phyloP scores from a whole-genome alignment of 306 rosid genomes.

The Acacia acuminata region DNA sequence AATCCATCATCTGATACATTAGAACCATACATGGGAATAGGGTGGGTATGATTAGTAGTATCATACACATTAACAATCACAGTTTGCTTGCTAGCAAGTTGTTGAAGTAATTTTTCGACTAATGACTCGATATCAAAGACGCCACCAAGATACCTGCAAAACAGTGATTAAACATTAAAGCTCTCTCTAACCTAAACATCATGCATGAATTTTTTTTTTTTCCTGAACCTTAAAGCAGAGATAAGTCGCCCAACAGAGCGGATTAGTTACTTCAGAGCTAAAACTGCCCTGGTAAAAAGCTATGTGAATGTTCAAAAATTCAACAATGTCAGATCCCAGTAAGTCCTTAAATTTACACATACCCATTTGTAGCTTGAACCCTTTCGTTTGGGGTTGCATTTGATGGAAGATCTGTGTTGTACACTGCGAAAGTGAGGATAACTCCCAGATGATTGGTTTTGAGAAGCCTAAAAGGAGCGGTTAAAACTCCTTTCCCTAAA shows the following conservation, averaged over 20 bases:
- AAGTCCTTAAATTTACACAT: conserved; percentile 27
- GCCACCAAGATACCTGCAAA: conserved; percentile 94
- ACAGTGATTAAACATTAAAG: conserved; percentile 18
- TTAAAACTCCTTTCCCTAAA: conserved; percentile 91
- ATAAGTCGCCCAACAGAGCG: neutral
- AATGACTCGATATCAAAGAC: conserved; percentile 91
- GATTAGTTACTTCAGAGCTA: conserved; percentile 1
- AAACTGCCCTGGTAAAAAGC: neutral
- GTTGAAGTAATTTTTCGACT: conserved; percentile 95
- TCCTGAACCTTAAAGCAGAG: neutral
- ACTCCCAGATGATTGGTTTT: conserved; percentile 95
- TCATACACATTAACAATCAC: conserved; percentile 92
- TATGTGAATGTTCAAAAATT: conserved; percentile 8
- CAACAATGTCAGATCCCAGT: conserved; percentile 1
- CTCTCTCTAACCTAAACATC: neutral
- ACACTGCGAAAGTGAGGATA: conserved; percentile 92
- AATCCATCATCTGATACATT: conserved; percentile 65
- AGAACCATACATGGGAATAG: conserved; percentile 92
- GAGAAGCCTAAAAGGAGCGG: conserved; percentile 87
- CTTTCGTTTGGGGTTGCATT: conserved; percentile 92
- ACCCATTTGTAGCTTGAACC: conserved; percentile 94
- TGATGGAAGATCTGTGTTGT: conserved; percentile 85
- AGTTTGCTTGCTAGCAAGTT: conserved; percentile 95
- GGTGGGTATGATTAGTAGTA: conserved; percentile 74
- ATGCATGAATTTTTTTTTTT: neutral